phyloP scores from a whole-genome alignment of 768 basidiomycete species.

The Boletales sp. region DNA sequence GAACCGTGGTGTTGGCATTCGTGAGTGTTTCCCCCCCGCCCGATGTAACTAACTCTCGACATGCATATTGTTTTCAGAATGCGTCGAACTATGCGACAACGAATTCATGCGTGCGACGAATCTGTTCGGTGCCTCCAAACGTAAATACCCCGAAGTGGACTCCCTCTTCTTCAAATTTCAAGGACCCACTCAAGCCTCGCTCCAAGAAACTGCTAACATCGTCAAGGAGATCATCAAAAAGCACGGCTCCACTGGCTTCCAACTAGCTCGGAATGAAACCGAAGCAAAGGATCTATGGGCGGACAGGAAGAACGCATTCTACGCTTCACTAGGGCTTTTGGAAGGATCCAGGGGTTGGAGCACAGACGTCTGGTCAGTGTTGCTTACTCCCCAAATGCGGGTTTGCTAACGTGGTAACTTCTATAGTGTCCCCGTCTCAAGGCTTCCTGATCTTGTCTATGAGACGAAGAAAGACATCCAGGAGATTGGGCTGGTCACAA shows the following conservation, averaged over 20 bases:
- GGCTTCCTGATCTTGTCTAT: slow-evolving; percentile 57
- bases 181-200: slow-evolving; percentile 54
- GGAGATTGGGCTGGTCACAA: slow-evolving; percentile 51
- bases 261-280: slow-evolving; percentile 56
- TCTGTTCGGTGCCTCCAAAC: slow-evolving; percentile 48
- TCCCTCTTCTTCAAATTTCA: slow-evolving; percentile 88
- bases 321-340: slow-evolving; percentile 51
- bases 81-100: slow-evolving; percentile 79
- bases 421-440: slow-evolving; percentile 59
- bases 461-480: slow-evolving; percentile 72
- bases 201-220: slow-evolving; percentile 59
- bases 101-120: slow-evolving; percentile 63
- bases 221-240: slow-evolving; percentile 55
- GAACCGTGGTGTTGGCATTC: slow-evolving; percentile 70
- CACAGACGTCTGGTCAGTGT: slow-evolving; percentile 71
- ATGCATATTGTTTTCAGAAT: slow-evolving; percentile 46
- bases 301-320: slow-evolving; percentile 65
- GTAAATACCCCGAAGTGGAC: slow-evolving; percentile 60
- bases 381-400: neutral
- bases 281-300: slow-evolving; percentile 76
- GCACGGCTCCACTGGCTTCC: slow-evolving; percentile 66
- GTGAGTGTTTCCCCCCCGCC: slow-evolving; percentile 39
- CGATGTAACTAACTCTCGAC: neutral
- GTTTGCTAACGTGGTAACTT: neutral
- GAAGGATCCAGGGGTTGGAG: slow-evolving; percentile 59